A percentile compares a stretch with the other conserved stretches of the same genome.
phyloP scores from a whole-genome alignment of 225 moss, liverwort and hornwort species.

The Anthoceros angustus region DNA sequence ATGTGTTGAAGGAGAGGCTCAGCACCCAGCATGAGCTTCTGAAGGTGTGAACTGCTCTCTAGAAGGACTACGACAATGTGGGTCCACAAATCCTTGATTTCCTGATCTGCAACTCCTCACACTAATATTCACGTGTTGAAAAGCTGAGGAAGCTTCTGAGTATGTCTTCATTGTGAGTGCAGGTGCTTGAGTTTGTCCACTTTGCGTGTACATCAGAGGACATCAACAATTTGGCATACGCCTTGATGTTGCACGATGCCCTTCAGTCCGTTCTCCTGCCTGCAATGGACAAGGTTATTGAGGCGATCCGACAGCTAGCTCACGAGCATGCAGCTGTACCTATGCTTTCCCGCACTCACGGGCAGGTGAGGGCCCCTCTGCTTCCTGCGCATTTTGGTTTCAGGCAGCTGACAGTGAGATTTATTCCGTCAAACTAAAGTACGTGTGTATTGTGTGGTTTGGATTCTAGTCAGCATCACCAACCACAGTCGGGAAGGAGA shows the following conservation, averaged over 20 bases:
- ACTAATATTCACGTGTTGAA: background rate
- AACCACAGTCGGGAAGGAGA: constrained; percentile 82
- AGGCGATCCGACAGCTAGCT: constrained; percentile 45
- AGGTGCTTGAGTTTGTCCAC: constrained; percentile 80
- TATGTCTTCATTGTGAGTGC: background rate
- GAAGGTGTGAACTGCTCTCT: constrained; percentile 27
- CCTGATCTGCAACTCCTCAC: background rate
- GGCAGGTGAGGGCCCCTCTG: constrained; percentile 30
- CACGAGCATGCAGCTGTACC: constrained; percentile 44
- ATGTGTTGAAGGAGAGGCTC: constrained; percentile 61
- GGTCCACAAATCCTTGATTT: background rate
- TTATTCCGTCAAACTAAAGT: background rate
- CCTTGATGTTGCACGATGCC: constrained; percentile 57
- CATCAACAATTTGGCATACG: constrained; percentile 78
- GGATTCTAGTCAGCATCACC: constrained; percentile 73
- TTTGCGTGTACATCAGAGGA: constrained; percentile 81
- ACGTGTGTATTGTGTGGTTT: constrained; percentile 4
- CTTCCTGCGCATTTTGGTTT: background rate
- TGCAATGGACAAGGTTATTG: constrained; percentile 45
- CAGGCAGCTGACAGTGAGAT: background rate
- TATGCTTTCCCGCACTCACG: constrained; percentile 63
- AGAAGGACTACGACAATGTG: background rate
- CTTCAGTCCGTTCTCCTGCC: constrained; percentile 47
- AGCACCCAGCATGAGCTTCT: constrained; percentile 42
- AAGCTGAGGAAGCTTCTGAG: background rate